Base-by-base conservation (phyloP, 2,329 filamentous ascomycete genomes). In the Fusarium clavum region DNA sequence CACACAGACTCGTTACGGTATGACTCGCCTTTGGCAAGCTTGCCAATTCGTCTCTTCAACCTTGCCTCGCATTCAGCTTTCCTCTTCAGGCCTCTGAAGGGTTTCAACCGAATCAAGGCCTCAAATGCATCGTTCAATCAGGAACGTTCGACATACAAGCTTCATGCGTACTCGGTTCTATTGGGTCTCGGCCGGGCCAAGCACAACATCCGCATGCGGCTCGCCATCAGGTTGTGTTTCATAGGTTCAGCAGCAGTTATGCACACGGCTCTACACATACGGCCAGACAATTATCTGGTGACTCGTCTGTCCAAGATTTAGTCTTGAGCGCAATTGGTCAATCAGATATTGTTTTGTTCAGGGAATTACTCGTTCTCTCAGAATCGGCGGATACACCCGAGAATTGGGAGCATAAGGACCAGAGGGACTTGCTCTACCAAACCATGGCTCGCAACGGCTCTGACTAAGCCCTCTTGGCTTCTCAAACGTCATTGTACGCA, bases 401-500 rank as follows among this genome's bases (percentile, higher is more conserved):
- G 32, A 34, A 43, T 29, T 60, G 46, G 52, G 16, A 14, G 43
- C 22, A 32, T 25, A 44, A 60, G 29, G 45, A 43, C 47, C 44
- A 29, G 27, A 55, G 27, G 45, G 47, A 44, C 51, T 71, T 46
- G 14, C 34, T 44, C 27, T 30, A 40, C 22, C 27, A 44, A 18
- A 59, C 34, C 24, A 67, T 45, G 57, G 43, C 22, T 47, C 46
- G 51, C 32, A 51, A 52, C 45, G 32, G 29, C 53, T 65, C 61
- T 67, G 57, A 63, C 69, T 67, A 68, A 63, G 59, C 61, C 29
- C 46, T 46, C 32, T 45, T 45, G 29, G 64, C 52, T 61, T 51
- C 41, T 54, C 57, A 54, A 49, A 75, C 71, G 72, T 76, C 73
- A 71, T 74, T 66, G 49, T 65, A 69, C 64, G 57, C 70, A 47